Percentiles rank a stretch among this genome's conserved stretches.
Conservation (phyloP, 768 basidiomycete species). For the Agrocybe praecox region DNA sequence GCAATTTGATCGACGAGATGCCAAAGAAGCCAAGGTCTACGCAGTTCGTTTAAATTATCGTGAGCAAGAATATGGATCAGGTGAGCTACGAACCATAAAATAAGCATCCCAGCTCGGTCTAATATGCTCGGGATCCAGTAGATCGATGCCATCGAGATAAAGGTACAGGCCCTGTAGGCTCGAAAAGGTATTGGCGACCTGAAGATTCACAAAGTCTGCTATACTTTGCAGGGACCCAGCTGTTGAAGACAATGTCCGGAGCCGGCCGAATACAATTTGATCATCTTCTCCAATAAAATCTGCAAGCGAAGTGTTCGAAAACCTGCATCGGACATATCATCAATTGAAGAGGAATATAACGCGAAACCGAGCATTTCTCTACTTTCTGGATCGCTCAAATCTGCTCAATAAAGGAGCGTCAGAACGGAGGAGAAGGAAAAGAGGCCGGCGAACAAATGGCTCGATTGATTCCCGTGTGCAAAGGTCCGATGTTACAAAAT, state of each 20-base stretch:
- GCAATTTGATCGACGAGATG: slow-evolving; percentile 89
- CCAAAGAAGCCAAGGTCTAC: slow-evolving; percentile 87
- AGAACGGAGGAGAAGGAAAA: slow-evolving; percentile 81
- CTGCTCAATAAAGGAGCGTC: slow-evolving; percentile 82
- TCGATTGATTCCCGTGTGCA: slow-evolving; percentile 55
- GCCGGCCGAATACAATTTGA: slow-evolving; percentile 58
- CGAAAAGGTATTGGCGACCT: slow-evolving; percentile 65
- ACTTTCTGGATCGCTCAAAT: slow-evolving; percentile 61
- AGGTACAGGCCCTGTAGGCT: slow-evolving; percentile 53
- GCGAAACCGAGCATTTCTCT: slow-evolving; percentile 17
- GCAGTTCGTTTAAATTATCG: background rate
- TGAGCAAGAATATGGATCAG: background rate
- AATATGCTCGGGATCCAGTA: slow-evolving; percentile 73
- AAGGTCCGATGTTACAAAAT: slow-evolving; percentile 84
- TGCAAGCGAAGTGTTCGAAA: slow-evolving; percentile 49
- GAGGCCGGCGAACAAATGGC: slow-evolving; percentile 82
- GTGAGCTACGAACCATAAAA: slow-evolving; percentile 75
- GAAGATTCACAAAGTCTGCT: slow-evolving; percentile 59
- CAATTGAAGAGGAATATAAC: background rate
- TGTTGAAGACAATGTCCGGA: slow-evolving; percentile 7
- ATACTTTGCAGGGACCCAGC: slow-evolving; percentile 30
- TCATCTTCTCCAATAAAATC: slow-evolving; percentile 81
- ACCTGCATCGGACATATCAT: slow-evolving; percentile 5
- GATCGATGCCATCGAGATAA: slow-evolving; percentile 69
- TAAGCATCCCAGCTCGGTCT: slow-evolving; percentile 95